Base-by-base conservation (phyloP, 352 stramenopile genomes). In the Phytophthora agathidicida region DNA sequence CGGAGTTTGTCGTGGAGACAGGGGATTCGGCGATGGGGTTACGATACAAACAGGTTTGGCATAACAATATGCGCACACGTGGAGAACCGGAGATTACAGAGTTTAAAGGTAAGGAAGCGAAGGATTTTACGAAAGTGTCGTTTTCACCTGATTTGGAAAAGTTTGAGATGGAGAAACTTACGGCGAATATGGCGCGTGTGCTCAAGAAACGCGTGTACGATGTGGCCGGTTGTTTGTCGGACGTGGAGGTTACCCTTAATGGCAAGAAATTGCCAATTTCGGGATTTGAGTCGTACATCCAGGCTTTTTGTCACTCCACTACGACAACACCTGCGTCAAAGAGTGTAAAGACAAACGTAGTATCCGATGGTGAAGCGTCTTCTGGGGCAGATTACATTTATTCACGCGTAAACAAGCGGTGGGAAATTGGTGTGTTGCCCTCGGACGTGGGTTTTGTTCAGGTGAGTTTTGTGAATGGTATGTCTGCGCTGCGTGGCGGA, bases 401-500 rank as follows among this genome's bases (percentile, higher is more conserved):
- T 70, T 96, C 97, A 26, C 88, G 85, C 28, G 72, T 99, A 20
- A 97, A 96, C 62, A 96, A 98, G 44, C 86, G 91, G 6, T 99
- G 97, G 97, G 91, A 99, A 65, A 88, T 99, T 35, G 96, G 93
- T 27, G 89, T 99, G 20, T 63, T 93, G 33, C 75, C 88, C 3
- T 96, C 88, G 0, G 94, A 98, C 48, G 86, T 96, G 8, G 86
- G 89, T 37, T 98, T 98, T 60, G 81, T 98, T 39, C 96, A 99
- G 71, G 90, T 99, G 45, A 99, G 94, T 44, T 99, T 99, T 75
- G 98, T 99, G 4, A 99, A 99, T 66, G 93, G 95, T 26, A 99
- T 99, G 77, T 97, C 84, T 22, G 99, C 98, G 14, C 87, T 89
- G 16, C 98, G 98, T 52, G 98, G 98, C 37, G 98, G 98, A 27